These are phyloP conservation scores for Neospermospora avenae DNA, from an alignment of 2,329 filamentous ascomycete genomes.

Conservation along the genomic window DNA sequence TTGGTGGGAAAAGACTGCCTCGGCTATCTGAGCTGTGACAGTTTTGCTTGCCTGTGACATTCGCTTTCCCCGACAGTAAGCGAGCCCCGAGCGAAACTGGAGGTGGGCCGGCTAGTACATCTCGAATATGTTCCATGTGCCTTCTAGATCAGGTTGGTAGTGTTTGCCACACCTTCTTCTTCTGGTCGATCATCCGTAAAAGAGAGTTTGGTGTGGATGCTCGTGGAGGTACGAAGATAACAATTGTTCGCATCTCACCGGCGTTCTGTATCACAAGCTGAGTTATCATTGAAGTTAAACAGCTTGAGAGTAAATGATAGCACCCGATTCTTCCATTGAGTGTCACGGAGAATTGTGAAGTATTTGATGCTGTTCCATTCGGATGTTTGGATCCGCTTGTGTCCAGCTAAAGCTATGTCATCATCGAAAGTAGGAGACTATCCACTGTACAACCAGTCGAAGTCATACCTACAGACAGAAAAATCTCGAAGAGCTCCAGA, in stretches of 20 bases:
- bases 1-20: too few species aligned
- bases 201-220: constrained; percentile 4
- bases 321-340: too few species aligned
- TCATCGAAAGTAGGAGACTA: neutral
- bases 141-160: constrained; percentile 10
- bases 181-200: constrained; percentile 3
- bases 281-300: too few species aligned
- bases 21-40: too few species aligned
- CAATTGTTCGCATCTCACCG: constrained; percentile 7
- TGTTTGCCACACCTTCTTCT: constrained; percentile 12
- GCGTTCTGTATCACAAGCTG: neutral
- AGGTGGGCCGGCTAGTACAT: too few species aligned
- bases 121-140: constrained; percentile 6
- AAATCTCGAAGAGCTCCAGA: neutral
- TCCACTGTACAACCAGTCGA: neutral
- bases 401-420: neutral
- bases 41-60: too few species aligned
- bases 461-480: neutral
- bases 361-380: too few species aligned
- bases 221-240: neutral
- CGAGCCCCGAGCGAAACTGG: too few species aligned
- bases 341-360: too few species aligned
- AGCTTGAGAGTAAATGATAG: too few species aligned
- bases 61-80: too few species aligned
- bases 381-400: neutral